phyloP scores from a whole-genome alignment of 148 eudicot genomes.

The Rhododendron ovatum region DNA sequence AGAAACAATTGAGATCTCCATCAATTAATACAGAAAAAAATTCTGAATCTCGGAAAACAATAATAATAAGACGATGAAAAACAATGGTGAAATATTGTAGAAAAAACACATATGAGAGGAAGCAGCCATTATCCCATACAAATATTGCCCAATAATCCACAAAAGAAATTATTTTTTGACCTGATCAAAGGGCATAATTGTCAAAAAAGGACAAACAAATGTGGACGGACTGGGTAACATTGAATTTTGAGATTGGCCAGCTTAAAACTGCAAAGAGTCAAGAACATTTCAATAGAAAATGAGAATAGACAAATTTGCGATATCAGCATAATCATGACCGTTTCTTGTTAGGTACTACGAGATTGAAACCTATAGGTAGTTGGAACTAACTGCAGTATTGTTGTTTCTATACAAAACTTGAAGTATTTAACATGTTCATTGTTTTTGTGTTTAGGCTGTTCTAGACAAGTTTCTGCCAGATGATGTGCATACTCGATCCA shows the following conservation, averaged over 20 bases:
- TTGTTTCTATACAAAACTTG: background rate
- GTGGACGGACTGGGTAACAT: background rate
- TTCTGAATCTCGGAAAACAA: no score
- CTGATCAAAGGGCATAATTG: background rate
- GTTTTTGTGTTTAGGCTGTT: conserved; percentile 56
- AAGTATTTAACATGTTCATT: background rate
- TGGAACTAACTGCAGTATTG: background rate
- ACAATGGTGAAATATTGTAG: no score
- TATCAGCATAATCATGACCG: background rate
- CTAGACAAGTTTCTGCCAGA: conserved; percentile 72
- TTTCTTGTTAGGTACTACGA: background rate
- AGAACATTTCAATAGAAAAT: no score
- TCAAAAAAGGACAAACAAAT: background rate
- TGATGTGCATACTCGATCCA: conserved; percentile 75
- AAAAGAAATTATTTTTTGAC: background rate
- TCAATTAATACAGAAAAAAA: no score
- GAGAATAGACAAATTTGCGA: background rate
- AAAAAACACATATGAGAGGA: no score
- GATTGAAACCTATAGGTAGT: background rate
- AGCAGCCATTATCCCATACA: no score
- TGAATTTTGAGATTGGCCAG: background rate
- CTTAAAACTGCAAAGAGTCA: no score
- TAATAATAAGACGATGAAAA: no score
- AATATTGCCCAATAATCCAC: background rate
- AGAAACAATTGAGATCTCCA: no score